Percentiles rank a stretch among this genome's conserved stretches.
Evolutionary conservation across 2,329 filamentous ascomycete species (phyloP).

Genomic region (Clonostachys rosea): DNA sequence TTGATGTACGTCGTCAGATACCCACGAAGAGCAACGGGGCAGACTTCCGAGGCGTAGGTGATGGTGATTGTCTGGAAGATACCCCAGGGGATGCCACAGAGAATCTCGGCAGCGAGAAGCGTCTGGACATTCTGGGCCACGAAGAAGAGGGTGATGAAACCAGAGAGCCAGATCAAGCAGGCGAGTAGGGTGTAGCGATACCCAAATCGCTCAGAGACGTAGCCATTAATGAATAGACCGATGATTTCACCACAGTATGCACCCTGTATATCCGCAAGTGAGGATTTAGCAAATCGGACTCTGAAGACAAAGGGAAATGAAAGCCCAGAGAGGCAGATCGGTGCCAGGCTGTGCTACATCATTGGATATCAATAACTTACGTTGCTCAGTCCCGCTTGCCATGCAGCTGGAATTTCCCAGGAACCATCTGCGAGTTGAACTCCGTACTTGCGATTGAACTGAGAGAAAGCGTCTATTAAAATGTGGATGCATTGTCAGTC

Average conservation of each 20-base stretch:
- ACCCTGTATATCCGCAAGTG: conserved; percentile 25
- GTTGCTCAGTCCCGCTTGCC: conserved; percentile 60
- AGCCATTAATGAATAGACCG: conserved; percentile 62
- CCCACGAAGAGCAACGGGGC: conserved; percentile 66
- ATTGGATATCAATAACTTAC: conserved; percentile 14
- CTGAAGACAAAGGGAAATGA: neutral
- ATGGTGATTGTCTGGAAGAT: conserved; percentile 55
- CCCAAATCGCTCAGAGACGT: conserved; percentile 62
- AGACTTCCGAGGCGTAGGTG: conserved; percentile 69
- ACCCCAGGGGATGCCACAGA: conserved; percentile 60
- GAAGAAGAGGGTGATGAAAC: conserved; percentile 61
- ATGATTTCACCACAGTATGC: conserved; percentile 60
- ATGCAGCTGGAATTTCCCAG: conserved; percentile 54
- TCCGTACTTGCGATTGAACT: conserved; percentile 56
- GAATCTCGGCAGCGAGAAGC: conserved; percentile 56
- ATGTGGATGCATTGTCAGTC: neutral
- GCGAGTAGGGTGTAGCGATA: conserved; percentile 61
- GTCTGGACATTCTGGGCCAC: conserved; percentile 56
- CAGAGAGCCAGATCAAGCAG: conserved; percentile 47
- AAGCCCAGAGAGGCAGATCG: too few species aligned
- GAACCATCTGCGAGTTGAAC: conserved; percentile 34
- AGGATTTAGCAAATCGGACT: neutral
- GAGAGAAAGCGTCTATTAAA: conserved; percentile 36
- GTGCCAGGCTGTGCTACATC: neutral
- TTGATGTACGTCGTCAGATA: conserved; percentile 73